A percentile compares a stretch with the other conserved stretches of the same genome.
Evolutionary conservation across 2,329 filamentous ascomycete genomes (phyloP).

Genomic region (Talaromyces sp.): DNA sequence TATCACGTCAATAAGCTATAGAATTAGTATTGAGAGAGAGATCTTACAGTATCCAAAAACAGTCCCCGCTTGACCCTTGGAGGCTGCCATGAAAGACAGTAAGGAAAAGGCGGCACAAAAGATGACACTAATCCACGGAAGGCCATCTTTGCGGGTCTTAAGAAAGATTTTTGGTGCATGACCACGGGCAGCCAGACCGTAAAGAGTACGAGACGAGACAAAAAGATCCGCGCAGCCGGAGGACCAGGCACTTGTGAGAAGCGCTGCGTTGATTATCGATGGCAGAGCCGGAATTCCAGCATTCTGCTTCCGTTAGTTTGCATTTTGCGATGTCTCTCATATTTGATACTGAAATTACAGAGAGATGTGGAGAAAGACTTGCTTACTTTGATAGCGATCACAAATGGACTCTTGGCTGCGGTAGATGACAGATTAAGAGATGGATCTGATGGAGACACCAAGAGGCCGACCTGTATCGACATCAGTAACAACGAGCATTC

Average conservation of each 20-base stretch:
- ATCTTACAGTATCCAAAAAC: slow-evolving; percentile 22
- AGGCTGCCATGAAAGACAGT: slow-evolving; percentile 22
- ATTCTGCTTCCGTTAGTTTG: slow-evolving; percentile 23
- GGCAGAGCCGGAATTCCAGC: slow-evolving; percentile 64
- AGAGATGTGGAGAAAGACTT: too few species aligned
- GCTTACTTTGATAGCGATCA: slow-evolving; percentile 35
- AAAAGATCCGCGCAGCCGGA: slow-evolving; percentile 76
- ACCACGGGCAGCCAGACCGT: slow-evolving; percentile 62
- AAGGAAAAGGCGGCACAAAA: slow-evolving; percentile 21
- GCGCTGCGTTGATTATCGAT: slow-evolving; percentile 71
- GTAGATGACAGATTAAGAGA: slow-evolving; percentile 34
- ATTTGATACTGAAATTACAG: neutral
- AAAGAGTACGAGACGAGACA: slow-evolving; percentile 65
- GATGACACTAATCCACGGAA: slow-evolving; percentile 20
- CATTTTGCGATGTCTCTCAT: too few species aligned
- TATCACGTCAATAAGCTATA: neutral
- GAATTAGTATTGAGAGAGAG: neutral
- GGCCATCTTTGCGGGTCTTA: slow-evolving; percentile 20
- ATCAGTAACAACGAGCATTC: neutral
- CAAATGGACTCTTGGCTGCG: slow-evolving; percentile 49
- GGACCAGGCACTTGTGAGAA: slow-evolving; percentile 73
- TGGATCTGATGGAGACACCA: slow-evolving; percentile 21
- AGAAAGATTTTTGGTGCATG: slow-evolving; percentile 60
- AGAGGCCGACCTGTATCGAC: slow-evolving; percentile 15
- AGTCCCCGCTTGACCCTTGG: slow-evolving; percentile 19